These are phyloP conservation scores for Gautieria morchelliformis DNA, from an alignment of 768 basidiomycete species.

Conservation along the genomic window DNA sequence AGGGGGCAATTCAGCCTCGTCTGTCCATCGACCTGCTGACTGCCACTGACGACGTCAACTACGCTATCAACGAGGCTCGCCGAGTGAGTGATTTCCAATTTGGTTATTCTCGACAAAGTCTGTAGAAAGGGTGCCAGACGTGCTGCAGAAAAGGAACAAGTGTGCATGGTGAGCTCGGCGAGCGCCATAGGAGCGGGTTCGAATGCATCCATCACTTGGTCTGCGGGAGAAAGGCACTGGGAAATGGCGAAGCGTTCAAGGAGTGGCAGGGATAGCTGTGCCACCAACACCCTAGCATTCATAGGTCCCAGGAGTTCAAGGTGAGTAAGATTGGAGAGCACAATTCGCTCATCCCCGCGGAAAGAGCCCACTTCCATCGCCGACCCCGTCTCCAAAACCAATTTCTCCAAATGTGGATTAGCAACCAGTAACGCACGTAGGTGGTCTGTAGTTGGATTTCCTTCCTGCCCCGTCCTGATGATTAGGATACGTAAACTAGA, in stretches of 20 bases:
- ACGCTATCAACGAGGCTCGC: conserved; percentile 26
- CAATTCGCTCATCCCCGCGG: neutral
- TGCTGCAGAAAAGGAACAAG: neutral
- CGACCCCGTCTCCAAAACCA: conserved; percentile 6
- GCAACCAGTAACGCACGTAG: conserved; percentile 11
- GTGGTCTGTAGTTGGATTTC: neutral
- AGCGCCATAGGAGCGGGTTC: neutral
- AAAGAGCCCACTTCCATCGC: neutral
- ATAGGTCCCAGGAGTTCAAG: conserved; percentile 12
- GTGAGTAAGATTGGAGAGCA: conserved; percentile 10
- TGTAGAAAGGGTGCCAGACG: neutral
- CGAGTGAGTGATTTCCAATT: conserved; percentile 24
- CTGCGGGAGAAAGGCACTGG: conserved; percentile 25
- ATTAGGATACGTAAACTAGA: conserved; percentile 8
- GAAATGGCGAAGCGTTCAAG: conserved; percentile 8
- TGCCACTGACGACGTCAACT: conserved; percentile 31
- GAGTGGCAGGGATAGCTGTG: neutral
- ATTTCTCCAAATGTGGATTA: conserved; percentile 14
- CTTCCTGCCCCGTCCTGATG: neutral
- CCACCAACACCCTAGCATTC: conserved; percentile 6
- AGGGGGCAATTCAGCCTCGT: conserved; percentile 32
- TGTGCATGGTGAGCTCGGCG: conserved; percentile 6
- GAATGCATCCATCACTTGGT: conserved; percentile 13
- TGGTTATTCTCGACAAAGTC: neutral
- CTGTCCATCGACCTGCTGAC: conserved; percentile 9